phyloP scores from a whole-genome alignment of 139 green algal species.

The Axilococcus clingmanii region DNA sequence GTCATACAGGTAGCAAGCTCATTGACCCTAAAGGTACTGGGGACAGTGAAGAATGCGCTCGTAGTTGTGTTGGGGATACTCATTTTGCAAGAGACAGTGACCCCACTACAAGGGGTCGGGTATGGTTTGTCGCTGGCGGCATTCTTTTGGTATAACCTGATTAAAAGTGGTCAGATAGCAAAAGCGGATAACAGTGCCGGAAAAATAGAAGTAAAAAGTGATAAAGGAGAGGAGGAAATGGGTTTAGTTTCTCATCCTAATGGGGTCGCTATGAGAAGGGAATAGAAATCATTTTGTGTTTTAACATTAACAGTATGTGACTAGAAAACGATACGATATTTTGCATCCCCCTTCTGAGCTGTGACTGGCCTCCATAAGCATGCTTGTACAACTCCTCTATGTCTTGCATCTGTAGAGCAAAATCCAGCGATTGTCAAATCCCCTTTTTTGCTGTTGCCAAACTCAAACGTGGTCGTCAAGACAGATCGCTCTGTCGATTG shows the following conservation, averaged over 20 bases:
- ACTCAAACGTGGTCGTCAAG: no score
- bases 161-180: conserved; percentile 59
- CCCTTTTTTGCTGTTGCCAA: no score
- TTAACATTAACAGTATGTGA: conserved; percentile 12
- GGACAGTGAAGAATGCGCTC: conserved; percentile 76
- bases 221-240: not conserved
- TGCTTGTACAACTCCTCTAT: no score
- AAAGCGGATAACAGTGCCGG: not conserved
- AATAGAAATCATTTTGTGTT: not conserved
- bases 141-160: conserved; percentile 62
- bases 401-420: no score
- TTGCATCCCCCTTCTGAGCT: no score
- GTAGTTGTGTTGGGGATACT: conserved; percentile 65
- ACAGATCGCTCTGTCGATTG: no score
- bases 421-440: no score
- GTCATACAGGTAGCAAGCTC: conserved; percentile 70
- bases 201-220: not conserved
- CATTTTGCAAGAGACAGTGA: conserved; percentile 62
- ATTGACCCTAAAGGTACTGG: conserved; percentile 76
- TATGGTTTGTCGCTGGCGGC: conserved; percentile 49
- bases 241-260: not conserved
- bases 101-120: conserved; percentile 41
- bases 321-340: no score
- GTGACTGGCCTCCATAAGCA: no score
- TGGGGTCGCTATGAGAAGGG: not conserved